These are phyloP conservation scores for Corymbia citriodora DNA, from an alignment of 441 rosid genomes.

Conservation along the genomic window DNA sequence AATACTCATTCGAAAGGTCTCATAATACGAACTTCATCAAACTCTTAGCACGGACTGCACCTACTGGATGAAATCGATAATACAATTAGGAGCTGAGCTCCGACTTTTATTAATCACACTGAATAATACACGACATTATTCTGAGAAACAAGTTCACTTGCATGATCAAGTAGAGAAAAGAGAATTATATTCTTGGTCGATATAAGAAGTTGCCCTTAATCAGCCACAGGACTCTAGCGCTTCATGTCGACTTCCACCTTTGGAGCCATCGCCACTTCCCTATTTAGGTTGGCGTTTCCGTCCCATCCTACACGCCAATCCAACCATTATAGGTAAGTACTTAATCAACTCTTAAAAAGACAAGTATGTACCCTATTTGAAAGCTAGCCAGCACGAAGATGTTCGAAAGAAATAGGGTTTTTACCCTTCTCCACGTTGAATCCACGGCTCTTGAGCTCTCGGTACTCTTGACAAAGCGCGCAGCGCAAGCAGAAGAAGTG, in stretches of 20 bases:
- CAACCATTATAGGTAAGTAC: neutral
- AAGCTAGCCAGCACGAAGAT: neutral
- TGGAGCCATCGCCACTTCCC: slow-evolving; percentile 35
- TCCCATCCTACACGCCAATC: slow-evolving; percentile 49
- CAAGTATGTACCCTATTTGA: neutral
- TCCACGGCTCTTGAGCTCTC: slow-evolving; percentile 37
- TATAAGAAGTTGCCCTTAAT: neutral
- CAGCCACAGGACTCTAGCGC: neutral
- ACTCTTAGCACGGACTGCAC: neutral
- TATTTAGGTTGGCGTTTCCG: slow-evolving; percentile 53
- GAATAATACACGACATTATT: neutral
- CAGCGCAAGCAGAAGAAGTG: slow-evolving; percentile 49
- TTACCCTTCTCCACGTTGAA: slow-evolving; percentile 20
- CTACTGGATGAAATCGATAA: neutral
- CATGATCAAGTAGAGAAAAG: neutral
- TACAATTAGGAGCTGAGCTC: neutral
- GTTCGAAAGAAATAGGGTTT: neutral
- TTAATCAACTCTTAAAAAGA: neutral
- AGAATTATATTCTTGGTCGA: neutral
- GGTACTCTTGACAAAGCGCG: slow-evolving; percentile 52
- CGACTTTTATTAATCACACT: neutral
- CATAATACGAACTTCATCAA: neutral
- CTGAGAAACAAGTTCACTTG: neutral
- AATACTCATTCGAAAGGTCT: neutral
- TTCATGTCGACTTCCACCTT: slow-evolving; percentile 1